Conservation (phyloP, 306 rosid genomes). For the Betula pendula region DNA sequence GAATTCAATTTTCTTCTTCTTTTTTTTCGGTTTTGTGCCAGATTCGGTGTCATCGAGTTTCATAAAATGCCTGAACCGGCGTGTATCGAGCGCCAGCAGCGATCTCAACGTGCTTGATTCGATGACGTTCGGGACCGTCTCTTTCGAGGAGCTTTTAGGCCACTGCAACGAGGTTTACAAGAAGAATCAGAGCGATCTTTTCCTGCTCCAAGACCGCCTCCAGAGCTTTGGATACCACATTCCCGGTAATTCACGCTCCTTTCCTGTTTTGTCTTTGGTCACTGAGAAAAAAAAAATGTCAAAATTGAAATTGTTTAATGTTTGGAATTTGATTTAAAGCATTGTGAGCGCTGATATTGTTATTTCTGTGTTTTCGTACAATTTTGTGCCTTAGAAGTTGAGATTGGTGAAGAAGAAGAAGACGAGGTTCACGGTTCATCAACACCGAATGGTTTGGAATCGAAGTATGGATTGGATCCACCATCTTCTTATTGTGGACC, state of each 20-base stretch:
- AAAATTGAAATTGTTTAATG: not conserved
- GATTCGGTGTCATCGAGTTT: conserved; percentile 88
- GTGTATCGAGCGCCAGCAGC: conserved; percentile 49
- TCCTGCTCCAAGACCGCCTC: conserved; percentile 54
- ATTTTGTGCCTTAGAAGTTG: conserved; percentile 37
- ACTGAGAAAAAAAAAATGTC: not conserved
- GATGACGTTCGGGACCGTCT: conserved; percentile 74
- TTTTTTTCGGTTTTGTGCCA: not conserved
- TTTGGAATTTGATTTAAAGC: not conserved
- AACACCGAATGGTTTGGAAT: conserved; percentile 11
- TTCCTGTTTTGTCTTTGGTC: not conserved
- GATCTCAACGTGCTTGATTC: conserved; percentile 77
- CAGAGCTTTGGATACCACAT: conserved; percentile 47
- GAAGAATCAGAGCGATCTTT: conserved; percentile 55
- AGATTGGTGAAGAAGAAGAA: conserved; percentile 52
- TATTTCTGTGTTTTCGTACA: not conserved
- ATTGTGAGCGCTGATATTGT: not conserved
- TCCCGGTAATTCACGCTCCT: conserved; percentile 37
- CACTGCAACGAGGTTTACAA: conserved; percentile 81
- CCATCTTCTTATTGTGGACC: conserved; percentile 37
- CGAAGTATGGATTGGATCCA: conserved; percentile 30
- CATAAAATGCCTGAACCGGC: conserved; percentile 73
- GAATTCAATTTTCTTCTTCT: too few relatives aligned
- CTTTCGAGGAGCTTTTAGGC: conserved; percentile 87
- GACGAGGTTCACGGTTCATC: conserved; percentile 26